Evolutionary conservation across 306 rosid species (phyloP).

Genomic region (Rosa chinensis): DNA sequence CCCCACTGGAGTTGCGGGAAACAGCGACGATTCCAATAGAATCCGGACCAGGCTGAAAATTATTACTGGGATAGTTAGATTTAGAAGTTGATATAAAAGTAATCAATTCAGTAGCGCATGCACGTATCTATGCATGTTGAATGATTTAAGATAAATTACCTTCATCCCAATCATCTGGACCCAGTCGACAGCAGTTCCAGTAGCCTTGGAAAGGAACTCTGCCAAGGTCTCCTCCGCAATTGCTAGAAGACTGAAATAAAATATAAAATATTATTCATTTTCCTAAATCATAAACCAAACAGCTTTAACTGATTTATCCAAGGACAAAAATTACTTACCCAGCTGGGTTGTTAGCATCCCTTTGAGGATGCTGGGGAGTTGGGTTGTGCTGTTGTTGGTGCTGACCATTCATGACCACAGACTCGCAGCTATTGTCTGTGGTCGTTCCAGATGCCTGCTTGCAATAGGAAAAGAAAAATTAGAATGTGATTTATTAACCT

Average conservation of each 20-base stretch:
- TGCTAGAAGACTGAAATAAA: constrained; percentile 67
- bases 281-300: neutral
- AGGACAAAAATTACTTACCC: constrained; percentile 48
- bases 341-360: constrained; percentile 99
- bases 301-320: neutral
- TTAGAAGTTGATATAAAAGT: neutral
- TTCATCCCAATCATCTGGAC: constrained; percentile 99
- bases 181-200: constrained; percentile 99
- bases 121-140: neutral
- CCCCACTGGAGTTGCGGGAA: constrained; percentile 94
- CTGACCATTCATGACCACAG: constrained; percentile 99
- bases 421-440: constrained; percentile 99
- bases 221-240: constrained; percentile 99
- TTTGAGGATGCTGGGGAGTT: constrained; percentile 84
- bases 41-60: constrained; percentile 99
- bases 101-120: neutral
- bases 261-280: neutral
- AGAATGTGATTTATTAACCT: neutral
- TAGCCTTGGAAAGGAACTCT: constrained; percentile 99
- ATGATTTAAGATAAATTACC: constrained; percentile 36
- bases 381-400: constrained; percentile 94
- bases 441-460: constrained; percentile 77
- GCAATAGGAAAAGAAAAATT: neutral
- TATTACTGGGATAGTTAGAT: neutral
- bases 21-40: constrained; percentile 99